Evolutionary conservation across 192 early-diverging fungal species (phyloP), one percentile per base, ranked within the genome.

Genomic region (Phycomyces blakesleeanus): DNA sequence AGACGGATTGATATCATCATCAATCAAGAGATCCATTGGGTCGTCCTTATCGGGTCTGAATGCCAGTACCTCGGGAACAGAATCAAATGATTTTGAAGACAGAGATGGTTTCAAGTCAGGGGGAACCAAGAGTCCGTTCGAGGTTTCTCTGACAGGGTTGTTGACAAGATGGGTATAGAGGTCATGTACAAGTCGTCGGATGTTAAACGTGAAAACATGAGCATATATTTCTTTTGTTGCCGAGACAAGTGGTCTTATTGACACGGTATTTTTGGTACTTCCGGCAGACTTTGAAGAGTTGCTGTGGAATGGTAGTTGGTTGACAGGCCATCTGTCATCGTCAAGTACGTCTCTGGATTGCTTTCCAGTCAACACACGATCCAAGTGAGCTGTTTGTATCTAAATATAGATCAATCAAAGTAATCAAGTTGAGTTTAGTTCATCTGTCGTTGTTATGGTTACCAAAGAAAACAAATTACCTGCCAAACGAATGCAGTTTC

Each of bases 321-420:
- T 81, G 3, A 79, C 67, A 15, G 61, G 68, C 68, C 77, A 79
- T 11, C 85, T 72, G 8, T 78, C 73, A 59, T 84, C 89, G 20
- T 55, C 64, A 39, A 91, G 59, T 7, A 91, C 81, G 26, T 86
- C 86, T 0, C 73, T 71, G 3, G 76, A 82, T 27, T 72, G 47
- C 10, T 74, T 69, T 11, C 86, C 86, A 34, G 64, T 69, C 37
- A 85, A 78, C 27, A 86, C 70, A 18, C 91, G 76, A 66, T 91
- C 87, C 40, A 93, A 72, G 76, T 90, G 85, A 0, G 82, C 87
- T 0, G 89, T 83, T 80, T 91, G 90, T 58, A 92, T 74, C 81
- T 89, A 38, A 15, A 47, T 34, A 55, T 14, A 27, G 9, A 58
- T 22, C 29, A 34, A 34, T 5, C 2, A 34, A 59, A 51, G 47